phyloP scores from a whole-genome alignment of 2,329 filamentous ascomycete genomes.

The Nothopassalora personata region DNA sequence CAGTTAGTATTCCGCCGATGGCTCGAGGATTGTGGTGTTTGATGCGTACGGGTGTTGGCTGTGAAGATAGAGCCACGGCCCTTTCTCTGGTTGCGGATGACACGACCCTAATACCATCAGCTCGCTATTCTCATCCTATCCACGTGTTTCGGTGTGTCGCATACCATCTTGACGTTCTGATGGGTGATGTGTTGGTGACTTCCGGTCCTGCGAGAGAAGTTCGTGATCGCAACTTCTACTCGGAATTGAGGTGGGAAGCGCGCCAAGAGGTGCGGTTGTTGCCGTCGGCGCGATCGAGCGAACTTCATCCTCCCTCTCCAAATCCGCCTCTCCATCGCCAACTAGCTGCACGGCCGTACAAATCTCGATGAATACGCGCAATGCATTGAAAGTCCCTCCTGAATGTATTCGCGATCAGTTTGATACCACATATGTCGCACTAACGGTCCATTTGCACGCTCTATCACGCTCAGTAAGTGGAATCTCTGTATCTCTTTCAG shows the following conservation, averaged over 20 bases:
- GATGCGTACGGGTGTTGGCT: constrained; percentile 29
- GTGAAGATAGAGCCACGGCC: constrained; percentile 75
- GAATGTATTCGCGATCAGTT: neutral
- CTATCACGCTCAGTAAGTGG: constrained; percentile 2
- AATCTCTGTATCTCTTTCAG: constrained; percentile 6
- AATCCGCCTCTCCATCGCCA: neutral
- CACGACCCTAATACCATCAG: constrained; percentile 50
- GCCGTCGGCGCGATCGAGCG: neutral
- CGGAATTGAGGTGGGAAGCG: neutral
- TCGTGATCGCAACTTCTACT: neutral
- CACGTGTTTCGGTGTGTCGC: constrained; percentile 4
- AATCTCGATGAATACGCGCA: neutral
- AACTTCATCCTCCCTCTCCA: neutral
- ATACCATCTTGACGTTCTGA: constrained; percentile 1
- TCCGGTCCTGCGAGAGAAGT: neutral
- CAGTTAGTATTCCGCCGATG: constrained; percentile 15
- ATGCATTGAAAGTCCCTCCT: neutral
- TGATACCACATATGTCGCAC: neutral
- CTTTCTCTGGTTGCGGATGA: constrained; percentile 71
- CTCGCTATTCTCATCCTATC: neutral
- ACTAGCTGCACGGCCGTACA: neutral
- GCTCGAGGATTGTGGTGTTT: constrained; percentile 23
- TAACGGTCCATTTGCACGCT: neutral
- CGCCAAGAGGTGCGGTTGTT: neutral
- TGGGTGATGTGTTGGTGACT: constrained; percentile 9